Conservation (phyloP, 108 stramenopile species). For the Cyclostephanos invisitatus region DNA sequence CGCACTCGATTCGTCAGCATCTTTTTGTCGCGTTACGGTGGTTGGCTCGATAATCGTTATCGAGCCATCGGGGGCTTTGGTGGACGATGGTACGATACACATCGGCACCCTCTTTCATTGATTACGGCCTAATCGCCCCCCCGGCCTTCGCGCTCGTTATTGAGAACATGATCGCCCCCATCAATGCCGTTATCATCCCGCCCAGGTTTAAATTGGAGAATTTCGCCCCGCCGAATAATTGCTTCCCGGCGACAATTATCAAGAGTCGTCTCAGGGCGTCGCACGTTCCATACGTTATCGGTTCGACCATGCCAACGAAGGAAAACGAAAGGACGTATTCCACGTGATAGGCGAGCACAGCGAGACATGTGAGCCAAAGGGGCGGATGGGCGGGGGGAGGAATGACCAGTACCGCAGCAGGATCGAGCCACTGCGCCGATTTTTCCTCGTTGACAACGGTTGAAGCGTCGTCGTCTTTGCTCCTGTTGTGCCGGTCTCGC, state of each 20-base stretch:
- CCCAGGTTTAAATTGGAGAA: constrained; percentile 61
- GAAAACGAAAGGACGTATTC: constrained; percentile 75
- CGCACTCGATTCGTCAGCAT: too few relatives aligned
- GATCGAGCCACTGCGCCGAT: neutral
- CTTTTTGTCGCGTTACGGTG: neutral
- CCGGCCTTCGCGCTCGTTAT: constrained; percentile 44
- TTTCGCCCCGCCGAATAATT: constrained; percentile 65
- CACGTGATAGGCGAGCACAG: constrained; percentile 68
- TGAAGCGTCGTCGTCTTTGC: constrained; percentile 1
- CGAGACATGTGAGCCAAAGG: constrained; percentile 53
- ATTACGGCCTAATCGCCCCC: neutral
- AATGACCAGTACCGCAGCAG: constrained; percentile 8
- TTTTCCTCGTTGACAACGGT: constrained; percentile 11
- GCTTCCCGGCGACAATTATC: constrained; percentile 65
- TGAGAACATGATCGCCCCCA: constrained; percentile 70
- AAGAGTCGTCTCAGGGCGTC: constrained; percentile 70
- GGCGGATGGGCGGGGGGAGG: constrained; percentile 45
- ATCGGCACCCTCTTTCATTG: neutral
- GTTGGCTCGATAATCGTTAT: neutral
- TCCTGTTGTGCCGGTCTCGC: constrained; percentile 24
- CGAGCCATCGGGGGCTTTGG: neutral
- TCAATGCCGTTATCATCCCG: constrained; percentile 61
- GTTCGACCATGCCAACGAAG: constrained; percentile 71
- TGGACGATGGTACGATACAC: constrained; percentile 1
- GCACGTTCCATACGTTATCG: constrained; percentile 76